Conservation (phyloP, 257 asterid genomes). For the Agastache rugosa region DNA sequence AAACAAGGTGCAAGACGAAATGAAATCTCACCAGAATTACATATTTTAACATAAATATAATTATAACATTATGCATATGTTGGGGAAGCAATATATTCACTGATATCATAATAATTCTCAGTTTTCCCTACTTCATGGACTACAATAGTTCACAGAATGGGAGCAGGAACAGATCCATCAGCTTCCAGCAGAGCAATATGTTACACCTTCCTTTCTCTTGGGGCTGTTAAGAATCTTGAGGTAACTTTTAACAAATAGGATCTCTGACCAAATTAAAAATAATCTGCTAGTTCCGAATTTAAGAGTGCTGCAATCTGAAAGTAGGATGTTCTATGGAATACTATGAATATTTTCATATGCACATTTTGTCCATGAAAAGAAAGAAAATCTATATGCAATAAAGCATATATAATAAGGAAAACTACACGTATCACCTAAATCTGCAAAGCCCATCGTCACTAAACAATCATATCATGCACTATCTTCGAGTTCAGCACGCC, state of each 20-base stretch:
- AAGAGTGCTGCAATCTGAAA: background rate
- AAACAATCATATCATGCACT: background rate
- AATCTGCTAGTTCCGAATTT: background rate
- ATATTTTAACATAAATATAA: background rate
- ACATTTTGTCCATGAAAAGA: background rate
- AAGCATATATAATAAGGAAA: background rate
- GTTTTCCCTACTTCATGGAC: conserved; percentile 6
- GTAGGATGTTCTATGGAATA: background rate
- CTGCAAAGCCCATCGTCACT: background rate
- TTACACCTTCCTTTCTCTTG: background rate
- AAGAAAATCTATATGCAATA: background rate
- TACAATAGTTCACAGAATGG: conserved; percentile 2
- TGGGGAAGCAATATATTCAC: conserved; percentile 1
- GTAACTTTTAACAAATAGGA: background rate
- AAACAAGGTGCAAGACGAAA: conserved; percentile 10
- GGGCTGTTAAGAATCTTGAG: background rate
- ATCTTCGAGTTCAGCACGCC: background rate
- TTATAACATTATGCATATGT: background rate
- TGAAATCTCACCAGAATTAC: background rate
- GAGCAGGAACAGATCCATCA: background rate
- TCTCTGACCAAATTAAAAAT: background rate
- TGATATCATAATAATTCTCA: conserved; percentile 8
- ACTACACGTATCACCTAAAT: background rate
- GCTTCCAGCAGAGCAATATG: background rate
- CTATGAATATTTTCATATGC: too few relatives aligned